A percentile compares a stretch with the other conserved stretches of the same genome.
phyloP scores from a whole-genome alignment of 2,329 filamentous ascomycete species.

The Sarocladium kiliense region DNA sequence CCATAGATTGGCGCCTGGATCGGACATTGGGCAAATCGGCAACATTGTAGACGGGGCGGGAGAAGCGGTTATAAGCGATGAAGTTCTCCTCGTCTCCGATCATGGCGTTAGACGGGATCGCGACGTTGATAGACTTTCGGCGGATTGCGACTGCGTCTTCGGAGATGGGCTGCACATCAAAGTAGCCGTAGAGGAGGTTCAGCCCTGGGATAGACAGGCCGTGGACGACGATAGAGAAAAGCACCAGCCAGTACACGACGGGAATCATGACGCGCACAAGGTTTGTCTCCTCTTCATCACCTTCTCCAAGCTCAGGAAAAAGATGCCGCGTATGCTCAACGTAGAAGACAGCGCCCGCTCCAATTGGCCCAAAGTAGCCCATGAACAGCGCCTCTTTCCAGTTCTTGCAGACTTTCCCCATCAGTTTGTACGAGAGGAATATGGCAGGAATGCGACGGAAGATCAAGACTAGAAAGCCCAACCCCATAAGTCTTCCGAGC shows the following conservation, averaged over 20 bases:
- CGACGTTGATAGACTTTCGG: slow-evolving; percentile 28
- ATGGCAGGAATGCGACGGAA: slow-evolving; percentile 55
- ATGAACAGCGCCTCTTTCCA: slow-evolving; percentile 57
- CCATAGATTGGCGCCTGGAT: not conserved
- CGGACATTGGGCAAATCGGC: slow-evolving; percentile 5
- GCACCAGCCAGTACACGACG: slow-evolving; percentile 37
- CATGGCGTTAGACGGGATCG: slow-evolving; percentile 34
- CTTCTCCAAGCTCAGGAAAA: slow-evolving; percentile 29
- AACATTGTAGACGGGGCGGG: slow-evolving; percentile 24
- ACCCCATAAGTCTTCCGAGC: slow-evolving; percentile 39
- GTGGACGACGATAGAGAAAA: slow-evolving; percentile 41
- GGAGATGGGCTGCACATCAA: slow-evolving; percentile 34
- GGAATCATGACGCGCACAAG: slow-evolving; percentile 30
- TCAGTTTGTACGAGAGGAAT: slow-evolving; percentile 47
- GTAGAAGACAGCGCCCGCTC: slow-evolving; percentile 73
- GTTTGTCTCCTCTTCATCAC: slow-evolving; percentile 27
- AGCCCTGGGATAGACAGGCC: slow-evolving; percentile 42
- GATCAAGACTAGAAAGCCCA: slow-evolving; percentile 46
- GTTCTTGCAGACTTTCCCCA: slow-evolving; percentile 44
- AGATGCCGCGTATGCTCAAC: slow-evolving; percentile 38
- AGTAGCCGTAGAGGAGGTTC: slow-evolving; percentile 29
- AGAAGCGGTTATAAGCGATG: slow-evolving; percentile 45
- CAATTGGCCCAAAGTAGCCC: slow-evolving; percentile 69
- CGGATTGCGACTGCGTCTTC: slow-evolving; percentile 36
- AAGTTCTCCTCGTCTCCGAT: slow-evolving; percentile 31